These are phyloP conservation scores for Zymoseptoria crescenta DNA, from an alignment of 2,329 filamentous ascomycete species.

Conservation along the genomic window DNA sequence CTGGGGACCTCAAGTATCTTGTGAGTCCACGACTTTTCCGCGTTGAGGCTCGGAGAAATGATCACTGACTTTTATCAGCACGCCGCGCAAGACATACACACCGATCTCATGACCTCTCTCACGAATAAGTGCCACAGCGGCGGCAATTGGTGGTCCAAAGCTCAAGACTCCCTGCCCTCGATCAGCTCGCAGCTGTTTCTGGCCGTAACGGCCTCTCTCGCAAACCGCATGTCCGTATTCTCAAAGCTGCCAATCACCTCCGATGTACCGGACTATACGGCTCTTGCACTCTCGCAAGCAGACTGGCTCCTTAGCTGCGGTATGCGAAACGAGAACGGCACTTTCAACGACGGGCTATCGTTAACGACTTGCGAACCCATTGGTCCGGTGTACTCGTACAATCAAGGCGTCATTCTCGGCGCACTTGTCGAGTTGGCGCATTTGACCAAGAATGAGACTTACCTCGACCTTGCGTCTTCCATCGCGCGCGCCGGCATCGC, in stretches of 20 bases:
- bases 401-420: slow-evolving; percentile 55
- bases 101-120: slow-evolving; percentile 43
- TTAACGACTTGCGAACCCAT: slow-evolving; percentile 37
- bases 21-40: slow-evolving; percentile 29
- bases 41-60: slow-evolving; percentile 30
- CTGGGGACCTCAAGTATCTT: slow-evolving; percentile 38
- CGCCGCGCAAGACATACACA: slow-evolving; percentile 37
- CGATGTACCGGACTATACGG: slow-evolving; percentile 29
- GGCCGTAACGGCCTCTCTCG: slow-evolving; percentile 45
- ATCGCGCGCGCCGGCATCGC: slow-evolving; percentile 34
- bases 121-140: slow-evolving; percentile 39
- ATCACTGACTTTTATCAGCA: slow-evolving; percentile 40
- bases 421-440: slow-evolving; percentile 47
- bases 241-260: background rate
- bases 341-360: slow-evolving; percentile 47
- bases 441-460: slow-evolving; percentile 29
- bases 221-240: slow-evolving; percentile 36
- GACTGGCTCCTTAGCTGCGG: slow-evolving; percentile 44
- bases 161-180: slow-evolving; percentile 39
- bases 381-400: slow-evolving; percentile 44
- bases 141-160: slow-evolving; percentile 39
- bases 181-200: slow-evolving; percentile 51
- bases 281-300: slow-evolving; percentile 42
- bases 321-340: slow-evolving; percentile 41
- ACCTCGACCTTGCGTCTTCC: slow-evolving; percentile 26